phyloP scores from a whole-genome alignment of 225 moss, liverwort and hornwort genomes.

The Physcomitrium patens region DNA sequence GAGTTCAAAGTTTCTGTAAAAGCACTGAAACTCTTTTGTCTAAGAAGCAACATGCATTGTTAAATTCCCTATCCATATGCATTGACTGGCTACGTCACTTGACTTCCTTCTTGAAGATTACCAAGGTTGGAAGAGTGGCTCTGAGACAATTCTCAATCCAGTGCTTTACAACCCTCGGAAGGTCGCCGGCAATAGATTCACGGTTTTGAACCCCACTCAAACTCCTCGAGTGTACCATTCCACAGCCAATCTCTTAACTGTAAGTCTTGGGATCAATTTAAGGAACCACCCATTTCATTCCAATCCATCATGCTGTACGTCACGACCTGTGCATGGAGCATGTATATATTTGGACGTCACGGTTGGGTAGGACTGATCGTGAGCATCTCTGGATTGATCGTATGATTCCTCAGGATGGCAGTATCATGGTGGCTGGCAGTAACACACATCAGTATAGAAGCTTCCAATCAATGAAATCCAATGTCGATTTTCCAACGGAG shows the following conservation, averaged over 20 bases:
- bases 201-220: neutral
- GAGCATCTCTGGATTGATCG: too few species aligned
- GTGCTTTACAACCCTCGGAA: neutral
- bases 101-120: neutral
- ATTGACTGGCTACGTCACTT: neutral
- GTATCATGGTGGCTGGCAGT: constrained; percentile 30
- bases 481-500: constrained; percentile 25
- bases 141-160: neutral
- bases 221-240: constrained; percentile 20
- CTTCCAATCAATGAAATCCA: neutral
- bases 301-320: too few species aligned
- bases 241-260: constrained; percentile 18
- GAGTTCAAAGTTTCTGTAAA: neutral
- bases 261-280: neutral
- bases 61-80: neutral
- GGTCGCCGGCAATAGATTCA: neutral
- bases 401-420: constrained; percentile 10
- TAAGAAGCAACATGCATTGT: neutral
- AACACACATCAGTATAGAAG: constrained; percentile 21
- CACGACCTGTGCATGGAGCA: neutral
- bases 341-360: neutral
- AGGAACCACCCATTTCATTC: neutral
- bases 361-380: neutral
- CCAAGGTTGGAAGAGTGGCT: constrained; percentile 13
- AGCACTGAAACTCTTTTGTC: neutral